Base-by-base conservation (phyloP, 176 grass and related monocot species). In the Poa pratensis region DNA sequence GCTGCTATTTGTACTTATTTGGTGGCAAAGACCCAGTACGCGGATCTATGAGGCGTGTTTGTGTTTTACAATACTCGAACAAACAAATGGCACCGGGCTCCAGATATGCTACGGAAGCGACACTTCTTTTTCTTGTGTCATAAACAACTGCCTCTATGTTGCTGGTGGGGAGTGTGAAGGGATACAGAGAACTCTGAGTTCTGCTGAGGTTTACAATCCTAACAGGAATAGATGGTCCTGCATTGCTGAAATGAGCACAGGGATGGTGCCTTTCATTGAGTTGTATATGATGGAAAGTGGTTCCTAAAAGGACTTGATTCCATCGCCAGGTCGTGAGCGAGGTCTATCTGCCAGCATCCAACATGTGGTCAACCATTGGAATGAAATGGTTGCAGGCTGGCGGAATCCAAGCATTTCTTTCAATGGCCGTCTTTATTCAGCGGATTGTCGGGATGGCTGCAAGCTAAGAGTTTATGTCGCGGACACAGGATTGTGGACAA, bases 91-190 rank as follows among this genome's bases (percentile, higher is more conserved):
- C 85, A 93, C 22, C 80, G 95, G 45, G 95, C 89, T 67, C 95
- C 95, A 72, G 92, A 97, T 88, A 95, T 97, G 95, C 87, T 95
- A 71, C 88, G 89, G 16, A 92, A 94, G 76, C 76, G 95, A 7
- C 89, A 97, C 24, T 97, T 91, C 80, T 97, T 97, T 58, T 62
- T 90, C 87, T 14, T 97, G 92, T 86, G 95, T 97, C 7, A 91
- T 95, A 83, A 90, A 93, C 61, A 97, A 97, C 82, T 91, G 92
- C 72, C 89, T 97, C 16, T 97, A 91, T 82, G 89, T 97, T 45
- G 95, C 95, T 86, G 95, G 95, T 59, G 95, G 95, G 57, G 92
- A 97, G 80, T 95, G 92, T 84, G 95, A 95, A 86, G 95, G 95
- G 24, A 89, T 90, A 76, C 88, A 89, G 19, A 94, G 95, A 79